A percentile compares a stretch with the other conserved stretches of the same genome.
phyloP scores from a whole-genome alignment of 768 basidiomycete species.

The Boletus eberwhitei region DNA sequence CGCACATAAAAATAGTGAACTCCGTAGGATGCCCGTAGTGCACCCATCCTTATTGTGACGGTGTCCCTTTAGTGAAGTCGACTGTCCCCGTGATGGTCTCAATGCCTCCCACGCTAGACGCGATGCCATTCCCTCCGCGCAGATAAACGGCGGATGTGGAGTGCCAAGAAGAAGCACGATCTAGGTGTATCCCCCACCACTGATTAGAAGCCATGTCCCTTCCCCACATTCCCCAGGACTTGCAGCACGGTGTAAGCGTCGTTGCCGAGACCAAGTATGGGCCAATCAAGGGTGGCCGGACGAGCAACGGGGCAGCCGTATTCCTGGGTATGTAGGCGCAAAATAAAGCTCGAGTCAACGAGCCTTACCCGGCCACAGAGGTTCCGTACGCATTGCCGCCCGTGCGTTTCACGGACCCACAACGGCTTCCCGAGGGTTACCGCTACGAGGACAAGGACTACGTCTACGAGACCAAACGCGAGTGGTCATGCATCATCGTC shows the following conservation, averaged over 20 bases:
- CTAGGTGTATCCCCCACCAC: background rate
- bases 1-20: background rate
- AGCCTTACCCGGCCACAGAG: slow-evolving; percentile 40
- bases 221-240: slow-evolving; percentile 56
- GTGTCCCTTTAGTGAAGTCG: background rate
- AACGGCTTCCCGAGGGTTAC: slow-evolving; percentile 50
- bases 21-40: slow-evolving; percentile 4
- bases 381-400: slow-evolving; percentile 72
- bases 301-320: slow-evolving; percentile 56
- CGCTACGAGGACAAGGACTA: slow-evolving; percentile 61
- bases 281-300: slow-evolving; percentile 53
- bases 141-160: slow-evolving; percentile 11
- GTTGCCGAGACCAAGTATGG: slow-evolving; percentile 55
- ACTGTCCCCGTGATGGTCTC: background rate
- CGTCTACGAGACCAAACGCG: slow-evolving; percentile 54
- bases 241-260: slow-evolving; percentile 42
- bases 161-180: background rate
- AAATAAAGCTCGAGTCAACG: background rate
- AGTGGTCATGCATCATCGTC: slow-evolving; percentile 18
- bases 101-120: slow-evolving; percentile 4
- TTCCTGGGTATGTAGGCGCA: slow-evolving; percentile 51
- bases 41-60: background rate
- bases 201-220: slow-evolving; percentile 1
- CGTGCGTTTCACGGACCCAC: slow-evolving; percentile 59
- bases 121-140: background rate